Percentiles rank a stretch among this genome's conserved stretches.
These are phyloP conservation scores for Colletotrichum eremochloae DNA, from an alignment of 2,329 filamentous ascomycete genomes.

Conservation along the genomic window DNA sequence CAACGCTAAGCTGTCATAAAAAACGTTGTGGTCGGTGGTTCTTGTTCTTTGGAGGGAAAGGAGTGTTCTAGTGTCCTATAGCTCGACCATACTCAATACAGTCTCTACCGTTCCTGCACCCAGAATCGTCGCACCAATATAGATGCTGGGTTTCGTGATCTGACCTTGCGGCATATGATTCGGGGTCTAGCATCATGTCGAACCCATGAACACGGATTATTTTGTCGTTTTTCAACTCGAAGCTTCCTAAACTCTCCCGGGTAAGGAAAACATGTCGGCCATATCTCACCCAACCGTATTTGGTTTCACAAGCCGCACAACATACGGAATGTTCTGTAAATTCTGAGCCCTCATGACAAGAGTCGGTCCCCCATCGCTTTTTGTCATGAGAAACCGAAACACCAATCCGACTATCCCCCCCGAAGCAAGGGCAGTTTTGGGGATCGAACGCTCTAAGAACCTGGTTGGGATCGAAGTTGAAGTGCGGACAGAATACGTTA, in stretches of 20 bases:
- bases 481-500: slow-evolving; percentile 1
- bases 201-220: accelerated
- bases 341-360: too few relatives aligned
- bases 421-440: neutral
- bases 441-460: neutral
- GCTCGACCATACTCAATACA: neutral
- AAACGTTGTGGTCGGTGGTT: too few relatives aligned
- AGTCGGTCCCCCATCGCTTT: neutral
- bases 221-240: neutral
- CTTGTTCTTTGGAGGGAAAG: neutral
- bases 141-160: neutral
- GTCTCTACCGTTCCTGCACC: neutral
- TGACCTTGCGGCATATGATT: neutral
- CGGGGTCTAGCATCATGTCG: accelerated
- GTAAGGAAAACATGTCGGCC: neutral
- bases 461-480: neutral
- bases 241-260: accelerated
- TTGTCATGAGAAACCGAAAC: neutral
- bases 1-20: too few relatives aligned
- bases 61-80: neutral
- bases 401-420: slow-evolving; percentile 6
- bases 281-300: accelerated
- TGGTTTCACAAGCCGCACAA: neutral
- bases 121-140: neutral
- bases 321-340: neutral